Evolutionary conservation across 2,329 filamentous ascomycete genomes (phyloP), one percentile per base, ranked within the genome.

Genomic region (Alternaria metachromatica): DNA sequence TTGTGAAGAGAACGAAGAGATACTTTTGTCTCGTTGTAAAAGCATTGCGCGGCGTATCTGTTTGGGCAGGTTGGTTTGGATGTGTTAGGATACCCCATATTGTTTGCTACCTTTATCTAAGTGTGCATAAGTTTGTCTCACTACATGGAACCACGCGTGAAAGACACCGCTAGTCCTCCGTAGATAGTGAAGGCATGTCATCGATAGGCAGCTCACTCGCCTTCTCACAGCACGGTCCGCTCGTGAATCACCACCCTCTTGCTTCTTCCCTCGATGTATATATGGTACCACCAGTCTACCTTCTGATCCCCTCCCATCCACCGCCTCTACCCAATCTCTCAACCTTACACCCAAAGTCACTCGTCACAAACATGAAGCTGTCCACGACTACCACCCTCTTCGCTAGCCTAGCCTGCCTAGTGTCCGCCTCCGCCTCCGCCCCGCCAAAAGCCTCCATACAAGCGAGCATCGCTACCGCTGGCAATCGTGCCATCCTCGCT

Each of bases 11-110:
- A 15, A 15, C 6, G 44, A 25, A 15, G 6, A 21, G 12, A 25
- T 21, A n/a, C 9, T 46, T 21, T 44, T 55, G 20, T 45, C 9
- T 2, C n/a, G 12, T 23, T 21, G 25, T 51, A 46, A 8, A 23
- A 37, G 20, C 30, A 53, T 53, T 37, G 49, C 49, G 49, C 28
- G 54, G 37, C 45, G 55, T 57, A 4, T 48, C n/a, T 37, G 26
- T 20, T 18, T 6, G 11, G 4, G 28, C 45, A 6, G 25, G 8
- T 26, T 5, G 41, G 43, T 48, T 56, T 56, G 54, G 54, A 56
- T 56, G 28, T 44, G 33, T 45, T 57, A 37, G 44, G 55, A 57
- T 57, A 57, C 55, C 54, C 55, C 55, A 33, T 49, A 57, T 57
- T 49, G 43, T 44, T 57, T 49, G 30, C 46, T 28, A 37, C 46